These are phyloP conservation scores for Claviceps quebecensis DNA, from an alignment of 2,329 filamentous ascomycete genomes.

Conservation along the genomic window DNA sequence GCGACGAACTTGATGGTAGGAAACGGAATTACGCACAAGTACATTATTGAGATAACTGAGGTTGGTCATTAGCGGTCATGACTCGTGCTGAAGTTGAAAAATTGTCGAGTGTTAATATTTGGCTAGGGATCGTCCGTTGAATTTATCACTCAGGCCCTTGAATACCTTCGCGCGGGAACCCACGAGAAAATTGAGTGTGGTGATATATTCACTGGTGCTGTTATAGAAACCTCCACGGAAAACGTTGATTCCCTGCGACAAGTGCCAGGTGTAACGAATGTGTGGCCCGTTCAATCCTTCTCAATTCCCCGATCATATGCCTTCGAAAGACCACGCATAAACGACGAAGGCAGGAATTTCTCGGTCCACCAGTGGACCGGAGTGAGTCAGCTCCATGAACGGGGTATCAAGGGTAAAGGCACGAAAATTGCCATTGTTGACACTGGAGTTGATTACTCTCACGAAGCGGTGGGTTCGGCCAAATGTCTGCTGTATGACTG, in stretches of 20 bases:
- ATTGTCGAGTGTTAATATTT: background rate
- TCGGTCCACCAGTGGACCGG: slow-evolving; percentile 19
- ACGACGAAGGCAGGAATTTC: slow-evolving; percentile 19
- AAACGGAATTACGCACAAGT: slow-evolving; percentile 11
- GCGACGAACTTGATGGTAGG: background rate
- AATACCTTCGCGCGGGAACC: background rate
- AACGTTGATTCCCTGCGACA: slow-evolving; percentile 19
- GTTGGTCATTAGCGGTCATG: slow-evolving; percentile 2
- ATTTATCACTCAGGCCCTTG: slow-evolving; percentile 12
- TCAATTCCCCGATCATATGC: slow-evolving; percentile 3
- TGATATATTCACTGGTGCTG: slow-evolving; percentile 22
- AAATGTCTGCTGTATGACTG: background rate
- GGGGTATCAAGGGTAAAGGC: slow-evolving; percentile 24
- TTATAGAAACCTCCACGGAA: slow-evolving; percentile 18
- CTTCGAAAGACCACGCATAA: background rate
- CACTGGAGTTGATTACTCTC: slow-evolving; percentile 26
- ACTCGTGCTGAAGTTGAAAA: background rate
- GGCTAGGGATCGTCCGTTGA: slow-evolving; percentile 6
- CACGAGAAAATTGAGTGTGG: slow-evolving; percentile 20
- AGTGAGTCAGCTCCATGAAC: slow-evolving; percentile 23
- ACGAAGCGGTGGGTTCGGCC: slow-evolving; percentile 17
- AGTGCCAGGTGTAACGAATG: slow-evolving; percentile 22
- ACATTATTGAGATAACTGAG: slow-evolving; percentile 12
- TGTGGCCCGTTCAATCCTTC: slow-evolving; percentile 21
- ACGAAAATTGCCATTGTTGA: slow-evolving; percentile 26